phyloP scores from a whole-genome alignment of 176 grass and related monocot species.

The Neostapfia colusana region DNA sequence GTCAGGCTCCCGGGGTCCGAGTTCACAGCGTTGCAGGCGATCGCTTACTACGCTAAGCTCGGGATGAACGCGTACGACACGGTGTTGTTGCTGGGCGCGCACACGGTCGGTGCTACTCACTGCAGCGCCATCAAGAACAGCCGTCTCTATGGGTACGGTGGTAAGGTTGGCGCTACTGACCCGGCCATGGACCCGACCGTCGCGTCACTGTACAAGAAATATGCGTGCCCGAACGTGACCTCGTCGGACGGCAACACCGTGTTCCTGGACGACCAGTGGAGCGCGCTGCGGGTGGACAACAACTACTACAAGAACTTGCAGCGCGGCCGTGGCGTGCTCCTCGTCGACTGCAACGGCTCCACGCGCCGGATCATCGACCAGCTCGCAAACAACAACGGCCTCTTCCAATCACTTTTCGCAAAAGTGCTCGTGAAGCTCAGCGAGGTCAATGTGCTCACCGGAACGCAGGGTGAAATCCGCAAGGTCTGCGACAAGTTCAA shows the following conservation, averaged over 20 bases:
- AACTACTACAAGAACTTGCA: constrained; percentile 54
- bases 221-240: constrained; percentile 25
- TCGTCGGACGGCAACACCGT: constrained; percentile 26
- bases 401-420: constrained; percentile 35
- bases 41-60: constrained; percentile 27
- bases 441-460: constrained; percentile 49
- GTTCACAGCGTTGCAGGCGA: constrained; percentile 22
- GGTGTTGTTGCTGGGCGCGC: constrained; percentile 49
- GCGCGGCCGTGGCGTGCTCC: constrained; percentile 36
- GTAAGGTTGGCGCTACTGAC: constrained; percentile 28
- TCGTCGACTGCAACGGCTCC: constrained; percentile 6
- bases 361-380: constrained; percentile 42
- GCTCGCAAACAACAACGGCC: constrained; percentile 23
- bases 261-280: constrained; percentile 32
- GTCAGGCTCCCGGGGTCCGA: constrained; percentile 37
- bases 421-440: constrained; percentile 45
- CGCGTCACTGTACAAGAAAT: constrained; percentile 20
- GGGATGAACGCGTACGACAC: constrained; percentile 40
- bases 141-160: constrained; percentile 53
- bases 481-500: constrained; percentile 50
- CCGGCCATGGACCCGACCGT: background rate
- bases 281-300: constrained; percentile 41
- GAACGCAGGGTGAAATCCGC: constrained; percentile 46
- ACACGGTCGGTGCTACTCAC: constrained; percentile 55
- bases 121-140: constrained; percentile 39